Evolutionary conservation across 306 rosid species (phyloP).

Genomic region (Vigna nakashimae): DNA sequence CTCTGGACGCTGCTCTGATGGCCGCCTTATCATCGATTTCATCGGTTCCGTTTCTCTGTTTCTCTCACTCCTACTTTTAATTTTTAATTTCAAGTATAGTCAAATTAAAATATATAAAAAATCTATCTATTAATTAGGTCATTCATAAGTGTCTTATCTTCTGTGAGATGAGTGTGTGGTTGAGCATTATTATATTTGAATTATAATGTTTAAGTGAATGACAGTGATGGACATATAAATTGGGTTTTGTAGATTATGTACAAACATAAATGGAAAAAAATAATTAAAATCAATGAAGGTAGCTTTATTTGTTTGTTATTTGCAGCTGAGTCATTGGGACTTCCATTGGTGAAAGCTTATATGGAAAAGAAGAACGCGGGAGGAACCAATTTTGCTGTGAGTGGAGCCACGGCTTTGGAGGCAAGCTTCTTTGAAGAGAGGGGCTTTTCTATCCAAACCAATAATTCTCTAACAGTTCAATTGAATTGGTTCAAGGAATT

Average conservation of each 20-base stretch:
- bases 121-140: too few relatives aligned
- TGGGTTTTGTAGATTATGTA: too few relatives aligned
- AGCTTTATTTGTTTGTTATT: neutral
- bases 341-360: constrained; percentile 58
- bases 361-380: constrained; percentile 25
- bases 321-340: constrained; percentile 57
- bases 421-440: constrained; percentile 42
- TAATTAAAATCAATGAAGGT: too few relatives aligned
- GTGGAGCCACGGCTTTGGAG: constrained; percentile 68
- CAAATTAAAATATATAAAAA: too few relatives aligned
- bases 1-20: constrained; percentile 77
- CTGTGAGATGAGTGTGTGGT: too few relatives aligned
- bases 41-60: constrained; percentile 49
- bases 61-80: neutral
- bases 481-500: constrained; percentile 61
- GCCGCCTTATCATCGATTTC: constrained; percentile 82
- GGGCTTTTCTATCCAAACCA: constrained; percentile 32
- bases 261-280: too few relatives aligned
- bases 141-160: too few relatives aligned
- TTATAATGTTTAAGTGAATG: too few relatives aligned
- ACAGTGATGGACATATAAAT: too few relatives aligned
- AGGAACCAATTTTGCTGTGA: constrained; percentile 67
- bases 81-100: too few relatives aligned
- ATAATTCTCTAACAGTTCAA: constrained; percentile 52
- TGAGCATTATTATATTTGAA: too few relatives aligned